These are phyloP conservation scores for Trichoderma oligosporum DNA, from an alignment of 2,329 filamentous ascomycete genomes.

Conservation along the genomic window DNA sequence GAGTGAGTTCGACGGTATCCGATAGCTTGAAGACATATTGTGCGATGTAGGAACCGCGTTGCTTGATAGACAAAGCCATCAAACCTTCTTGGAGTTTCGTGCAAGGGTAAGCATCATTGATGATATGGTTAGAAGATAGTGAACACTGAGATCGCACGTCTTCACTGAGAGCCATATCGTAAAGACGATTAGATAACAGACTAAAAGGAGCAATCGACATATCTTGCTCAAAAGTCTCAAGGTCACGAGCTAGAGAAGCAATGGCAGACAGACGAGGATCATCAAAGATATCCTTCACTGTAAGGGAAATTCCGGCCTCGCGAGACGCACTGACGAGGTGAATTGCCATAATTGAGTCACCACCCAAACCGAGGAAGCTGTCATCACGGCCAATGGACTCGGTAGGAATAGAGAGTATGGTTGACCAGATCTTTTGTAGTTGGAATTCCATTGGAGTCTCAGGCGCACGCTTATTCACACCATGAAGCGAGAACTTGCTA, in stretches of 20 bases:
- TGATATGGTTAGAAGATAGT: neutral
- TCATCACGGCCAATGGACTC: slow-evolving; percentile 20
- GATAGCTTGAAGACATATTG: slow-evolving; percentile 11
- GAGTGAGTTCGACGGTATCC: neutral
- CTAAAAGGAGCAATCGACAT: neutral
- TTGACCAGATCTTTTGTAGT: slow-evolving; percentile 21
- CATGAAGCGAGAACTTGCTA: neutral
- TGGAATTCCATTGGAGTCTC: slow-evolving; percentile 1
- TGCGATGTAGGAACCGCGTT: slow-evolving; percentile 18
- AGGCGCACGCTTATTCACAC: neutral
- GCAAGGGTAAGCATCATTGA: slow-evolving; percentile 21
- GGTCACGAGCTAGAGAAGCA: neutral
- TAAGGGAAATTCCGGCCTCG: slow-evolving; percentile 14
- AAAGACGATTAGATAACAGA: neutral
- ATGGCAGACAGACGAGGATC: slow-evolving; percentile 13
- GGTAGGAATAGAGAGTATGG: slow-evolving; percentile 2
- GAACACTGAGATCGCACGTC: neutral
- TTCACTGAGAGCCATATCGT: neutral
- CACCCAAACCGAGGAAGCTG: slow-evolving; percentile 28
- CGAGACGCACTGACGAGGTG: slow-evolving; percentile 11
- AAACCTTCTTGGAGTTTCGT: slow-evolving; percentile 22
- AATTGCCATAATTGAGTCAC: slow-evolving; percentile 33
- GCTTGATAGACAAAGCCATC: slow-evolving; percentile 20
- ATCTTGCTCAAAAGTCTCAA: neutral
- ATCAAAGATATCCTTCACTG: slow-evolving; percentile 16